Evolutionary conservation across 2,329 filamentous ascomycete species (phyloP), one percentile per base, ranked within the genome.

Genomic region (Fusarium nematophilum): DNA sequence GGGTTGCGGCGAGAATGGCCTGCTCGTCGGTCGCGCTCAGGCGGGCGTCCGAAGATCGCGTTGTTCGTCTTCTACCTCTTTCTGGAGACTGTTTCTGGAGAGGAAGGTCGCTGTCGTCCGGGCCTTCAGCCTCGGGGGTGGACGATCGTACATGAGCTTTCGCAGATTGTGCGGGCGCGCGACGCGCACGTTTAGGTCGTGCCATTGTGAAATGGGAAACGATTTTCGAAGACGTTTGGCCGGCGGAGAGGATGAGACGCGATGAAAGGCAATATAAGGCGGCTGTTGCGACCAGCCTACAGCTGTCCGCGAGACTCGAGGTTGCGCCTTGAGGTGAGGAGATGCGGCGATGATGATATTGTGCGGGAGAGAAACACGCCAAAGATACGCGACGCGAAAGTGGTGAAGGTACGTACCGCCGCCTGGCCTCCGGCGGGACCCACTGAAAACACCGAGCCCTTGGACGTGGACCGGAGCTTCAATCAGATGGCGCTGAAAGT

Each of bases 301-400:
- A 33, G 38, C 43, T 30, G 46, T 44, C 21, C 39, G 25, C 36
- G 37, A 43, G 44, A 48, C 10, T 47, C 27, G 27, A 51, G 40
- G 31, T 29, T 36, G 21, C 25, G 47, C 15, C 21, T 47, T 45
- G 43, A 23, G 38, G 34, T 25, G 44, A 30, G 25, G 38, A 49
- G 42, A 48, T 38, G 51, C 31, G 45, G 46, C 40, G 61, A 64
- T 64, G 60, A 64, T 64, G 61, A 62, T 64, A 64, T 58, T 58
- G 57, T 65, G 59, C 45, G 64, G 57, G 55, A 65, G 59, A 48
- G 66, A 67, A 65, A 71, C 64, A 66, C 62, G 62, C 51, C 65
- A 58, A 54, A 33, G 43, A 64, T 43, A 56, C 72, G 72, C 72
- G 72, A 70, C 70, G 69, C 62, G 72, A 72, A 62, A 64, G 49